These are phyloP conservation scores for Setaria viridis DNA, from an alignment of 202 grass and related monocot species.

Conservation along the genomic window DNA sequence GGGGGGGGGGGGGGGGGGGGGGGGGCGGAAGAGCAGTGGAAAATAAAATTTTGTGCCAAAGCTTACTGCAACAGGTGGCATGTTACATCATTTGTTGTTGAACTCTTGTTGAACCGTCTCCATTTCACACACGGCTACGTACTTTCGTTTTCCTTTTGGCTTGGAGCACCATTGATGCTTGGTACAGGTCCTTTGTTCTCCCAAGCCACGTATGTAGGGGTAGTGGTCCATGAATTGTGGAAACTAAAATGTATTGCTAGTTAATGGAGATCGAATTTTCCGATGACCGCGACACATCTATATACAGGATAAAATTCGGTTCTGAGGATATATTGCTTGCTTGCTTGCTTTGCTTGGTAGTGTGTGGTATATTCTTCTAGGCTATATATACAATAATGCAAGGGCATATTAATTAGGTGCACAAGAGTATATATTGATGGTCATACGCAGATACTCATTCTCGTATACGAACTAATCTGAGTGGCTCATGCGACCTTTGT, in stretches of 20 bases:
- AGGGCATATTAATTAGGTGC: neutral
- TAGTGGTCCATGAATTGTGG: neutral
- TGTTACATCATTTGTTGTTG: constrained; percentile 41
- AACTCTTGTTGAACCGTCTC: constrained; percentile 34
- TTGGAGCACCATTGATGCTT: neutral
- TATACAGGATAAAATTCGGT: neutral
- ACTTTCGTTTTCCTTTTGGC: constrained; percentile 22
- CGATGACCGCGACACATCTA: constrained; percentile 13
- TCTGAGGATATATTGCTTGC: neutral
- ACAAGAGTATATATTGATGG: neutral
- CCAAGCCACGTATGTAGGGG: neutral
- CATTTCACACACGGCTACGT: constrained; percentile 11
- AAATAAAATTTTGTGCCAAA: constrained; percentile 6
- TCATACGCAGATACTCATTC: too few relatives aligned
- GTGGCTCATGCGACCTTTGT: too few relatives aligned
- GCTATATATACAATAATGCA: neutral
- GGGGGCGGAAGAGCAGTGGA: neutral
- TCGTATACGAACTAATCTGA: too few relatives aligned
- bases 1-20: too few relatives aligned
- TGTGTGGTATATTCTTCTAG: neutral
- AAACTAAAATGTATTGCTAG: neutral
- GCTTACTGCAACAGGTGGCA: neutral
- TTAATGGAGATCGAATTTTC: constrained; percentile 20
- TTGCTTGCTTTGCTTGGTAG: neutral
- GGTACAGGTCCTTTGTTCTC: constrained; percentile 15